Evolutionary conservation across 2,329 filamentous ascomycete species (phyloP).

Genomic region (Scopulariopsis brevicaulis): DNA sequence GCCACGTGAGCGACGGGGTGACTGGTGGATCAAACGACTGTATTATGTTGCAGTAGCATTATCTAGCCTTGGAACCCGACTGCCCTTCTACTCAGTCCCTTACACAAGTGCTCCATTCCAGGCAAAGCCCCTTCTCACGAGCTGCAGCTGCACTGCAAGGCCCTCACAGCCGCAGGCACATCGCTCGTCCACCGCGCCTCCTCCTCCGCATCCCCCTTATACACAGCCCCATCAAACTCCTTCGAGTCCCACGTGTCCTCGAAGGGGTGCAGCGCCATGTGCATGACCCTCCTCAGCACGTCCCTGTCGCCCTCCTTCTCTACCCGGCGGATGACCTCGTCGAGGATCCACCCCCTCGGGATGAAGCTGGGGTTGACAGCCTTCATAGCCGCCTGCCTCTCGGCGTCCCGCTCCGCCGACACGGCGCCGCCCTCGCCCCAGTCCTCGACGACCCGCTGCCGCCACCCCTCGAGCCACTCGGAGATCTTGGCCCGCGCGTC

Average conservation of each 20-base stretch:
- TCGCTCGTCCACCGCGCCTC: slow-evolving; percentile 78
- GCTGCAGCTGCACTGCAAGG: slow-evolving; percentile 92
- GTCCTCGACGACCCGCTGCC: slow-evolving; percentile 58
- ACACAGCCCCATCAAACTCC: slow-evolving; percentile 32
- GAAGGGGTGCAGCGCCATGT: slow-evolving; percentile 76
- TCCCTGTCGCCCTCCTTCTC: slow-evolving; percentile 75
- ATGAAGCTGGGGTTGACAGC: slow-evolving; percentile 87
- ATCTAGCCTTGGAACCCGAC: too few relatives aligned
- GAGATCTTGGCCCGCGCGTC: slow-evolving; percentile 57
- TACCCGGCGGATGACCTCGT: slow-evolving; percentile 83
- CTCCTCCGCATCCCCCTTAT: slow-evolving; percentile 54
- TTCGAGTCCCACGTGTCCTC: slow-evolving; percentile 59
- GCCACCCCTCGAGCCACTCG: slow-evolving; percentile 76
- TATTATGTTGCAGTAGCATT: too few relatives aligned
- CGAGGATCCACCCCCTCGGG: slow-evolving; percentile 81
- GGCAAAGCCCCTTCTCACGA: slow-evolving; percentile 38
- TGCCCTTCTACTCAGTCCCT: too few relatives aligned
- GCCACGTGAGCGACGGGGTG: too few relatives aligned
- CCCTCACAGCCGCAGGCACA: slow-evolving; percentile 65
- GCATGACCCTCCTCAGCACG: slow-evolving; percentile 66
- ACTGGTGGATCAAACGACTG: too few relatives aligned
- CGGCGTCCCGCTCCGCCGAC: slow-evolving; percentile 32
- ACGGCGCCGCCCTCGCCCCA: slow-evolving; percentile 43
- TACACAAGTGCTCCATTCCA: not conserved
- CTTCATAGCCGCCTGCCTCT: slow-evolving; percentile 66